A percentile compares a stretch with the other conserved stretches of the same genome.
Evolutionary conservation across 2,329 filamentous ascomycete species (phyloP).

Genomic region (Cryoendolithus antarcticus): DNA sequence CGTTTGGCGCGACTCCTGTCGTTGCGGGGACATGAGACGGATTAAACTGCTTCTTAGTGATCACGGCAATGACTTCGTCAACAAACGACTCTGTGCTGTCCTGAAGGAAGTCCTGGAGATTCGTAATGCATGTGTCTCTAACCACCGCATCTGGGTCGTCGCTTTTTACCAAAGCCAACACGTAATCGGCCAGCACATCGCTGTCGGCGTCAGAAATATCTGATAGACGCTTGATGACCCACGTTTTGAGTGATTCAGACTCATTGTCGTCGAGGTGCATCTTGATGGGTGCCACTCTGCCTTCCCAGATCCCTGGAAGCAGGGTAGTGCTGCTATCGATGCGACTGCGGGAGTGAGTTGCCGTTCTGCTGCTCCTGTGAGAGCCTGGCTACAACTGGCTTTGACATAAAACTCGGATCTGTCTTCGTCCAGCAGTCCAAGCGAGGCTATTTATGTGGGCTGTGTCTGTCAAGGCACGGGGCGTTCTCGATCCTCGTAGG

Average conservation of each 20-base stretch:
- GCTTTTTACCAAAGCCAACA: constrained; percentile 62
- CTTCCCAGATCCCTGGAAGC: no score
- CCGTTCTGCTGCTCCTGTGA: no score
- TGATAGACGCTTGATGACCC: constrained; percentile 66
- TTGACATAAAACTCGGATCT: no score
- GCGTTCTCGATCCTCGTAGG: no score
- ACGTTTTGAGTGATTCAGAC: constrained; percentile 52
- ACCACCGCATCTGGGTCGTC: constrained; percentile 55
- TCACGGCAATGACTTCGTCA: constrained; percentile 55
- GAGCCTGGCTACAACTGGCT: no score
- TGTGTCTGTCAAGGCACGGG: no score
- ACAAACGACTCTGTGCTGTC: constrained; percentile 55
- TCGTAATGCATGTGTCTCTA: constrained; percentile 54
- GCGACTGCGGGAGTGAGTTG: no score
- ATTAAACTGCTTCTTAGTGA: constrained; percentile 39
- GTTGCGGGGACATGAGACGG: constrained; percentile 6
- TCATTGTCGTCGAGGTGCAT: constrained; percentile 46
- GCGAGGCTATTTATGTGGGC: no score
- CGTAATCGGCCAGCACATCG: constrained; percentile 72
- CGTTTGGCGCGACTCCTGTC: constrained; percentile 12
- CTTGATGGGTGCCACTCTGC: constrained; percentile 1
- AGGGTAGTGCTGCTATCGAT: no score
- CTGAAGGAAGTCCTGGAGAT: constrained; percentile 63
- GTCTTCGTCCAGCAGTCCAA: no score
- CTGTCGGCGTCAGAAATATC: constrained; percentile 66